Evolutionary conservation across 306 rosid species (phyloP).

Genomic region (Vigna angularis): DNA sequence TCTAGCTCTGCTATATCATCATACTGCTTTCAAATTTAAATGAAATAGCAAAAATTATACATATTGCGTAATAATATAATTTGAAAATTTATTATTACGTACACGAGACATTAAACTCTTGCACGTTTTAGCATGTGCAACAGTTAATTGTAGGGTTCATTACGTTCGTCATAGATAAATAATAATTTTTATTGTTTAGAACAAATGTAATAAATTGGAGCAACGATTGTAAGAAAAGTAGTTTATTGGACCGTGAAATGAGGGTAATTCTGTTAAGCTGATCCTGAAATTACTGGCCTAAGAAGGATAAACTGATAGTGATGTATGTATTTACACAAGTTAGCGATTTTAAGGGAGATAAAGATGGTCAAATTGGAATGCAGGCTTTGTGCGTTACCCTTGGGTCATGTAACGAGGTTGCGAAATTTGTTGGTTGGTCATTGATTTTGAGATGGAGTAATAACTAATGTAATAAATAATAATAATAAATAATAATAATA

Average conservation of each 20-base stretch:
- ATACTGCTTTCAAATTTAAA: conserved; percentile 49
- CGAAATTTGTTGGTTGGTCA: background rate
- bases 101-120: background rate
- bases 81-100: background rate
- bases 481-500: no score
- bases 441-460: background rate
- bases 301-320: conserved; percentile 1
- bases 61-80: background rate
- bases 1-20: conserved; percentile 83
- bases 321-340: background rate
- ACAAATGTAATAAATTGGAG: background rate
- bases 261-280: background rate
- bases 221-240: background rate
- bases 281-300: background rate
- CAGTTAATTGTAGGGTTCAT: background rate
- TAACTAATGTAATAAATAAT: background rate
- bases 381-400: background rate
- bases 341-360: background rate
- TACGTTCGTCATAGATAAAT: background rate
- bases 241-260: background rate
- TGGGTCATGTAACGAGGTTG: background rate
- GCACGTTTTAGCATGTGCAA: background rate
- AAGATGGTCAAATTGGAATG: background rate
- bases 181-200: background rate
- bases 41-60: background rate